Base-by-base conservation (phyloP, 2,329 filamentous ascomycete species). In the Colletotrichum agaves region DNA sequence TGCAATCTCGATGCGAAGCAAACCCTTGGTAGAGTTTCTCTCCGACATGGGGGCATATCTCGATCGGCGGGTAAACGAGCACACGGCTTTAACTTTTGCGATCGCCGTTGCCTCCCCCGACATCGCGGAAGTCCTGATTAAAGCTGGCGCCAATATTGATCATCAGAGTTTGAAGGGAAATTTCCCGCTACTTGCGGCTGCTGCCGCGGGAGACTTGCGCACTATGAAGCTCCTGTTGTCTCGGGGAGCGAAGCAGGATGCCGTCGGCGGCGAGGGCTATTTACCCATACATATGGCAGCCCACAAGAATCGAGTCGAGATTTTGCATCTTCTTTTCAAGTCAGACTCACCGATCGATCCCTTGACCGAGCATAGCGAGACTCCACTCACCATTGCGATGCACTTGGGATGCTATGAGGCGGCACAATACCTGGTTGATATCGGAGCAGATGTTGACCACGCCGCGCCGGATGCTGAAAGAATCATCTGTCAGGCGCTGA, bases 141-240 rank as follows among this genome's bases (percentile, higher is more conserved):
- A 73, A 11, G 61, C 69, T 3, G 73, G 73, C 21, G 74, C 73
- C 21, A 61, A 71, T 21, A 49, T 70, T n/a, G 60, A 70, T 56
- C 43, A 69, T 10, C 49, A 47, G 11, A 69, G 68, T 35, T 35
- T 27, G 3, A 70, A 65, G 27, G 72, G 70, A 4, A 70, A 64
- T 15, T 72, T 70, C 11, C 72, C 74, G 2, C 67, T 75, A 8
- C 70, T 73, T 10, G 59, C 72, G 7, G 88, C 88, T 72, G 90
- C 88, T 21, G 71, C 81, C 75, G 61, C 82, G 77, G 67, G 81
- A 77, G 53, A 78, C 70, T n/a, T 80, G 73, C 60, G 83, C 69
- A 70, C 72, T 41, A 64, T 67, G 21, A 68, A 69, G 41, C 55
- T 71, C 5, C 53, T 75, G 5, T 61, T 75, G 8, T 58, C 61